Conservation (phyloP, 169 alveolate genomes). For the Plasmodium cynomolgi region DNA sequence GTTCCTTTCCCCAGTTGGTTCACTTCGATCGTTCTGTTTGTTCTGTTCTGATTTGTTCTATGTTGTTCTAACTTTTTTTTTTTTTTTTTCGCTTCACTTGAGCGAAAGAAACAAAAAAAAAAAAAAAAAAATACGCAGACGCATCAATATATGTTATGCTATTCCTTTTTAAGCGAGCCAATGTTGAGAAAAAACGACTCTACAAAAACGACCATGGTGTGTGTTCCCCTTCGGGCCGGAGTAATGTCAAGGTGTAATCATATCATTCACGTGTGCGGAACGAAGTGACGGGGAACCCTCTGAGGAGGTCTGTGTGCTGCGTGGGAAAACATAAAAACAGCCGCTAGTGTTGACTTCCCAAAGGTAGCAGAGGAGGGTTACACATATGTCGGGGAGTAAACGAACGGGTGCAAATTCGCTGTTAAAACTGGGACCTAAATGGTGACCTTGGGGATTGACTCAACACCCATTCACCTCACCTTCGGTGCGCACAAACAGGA, state of each 20-base stretch:
- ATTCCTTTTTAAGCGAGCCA: neutral
- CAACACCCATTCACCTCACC: neutral
- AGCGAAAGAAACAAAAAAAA: neutral
- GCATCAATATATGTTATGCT: neutral
- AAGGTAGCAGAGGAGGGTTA: neutral
- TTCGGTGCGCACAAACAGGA: neutral
- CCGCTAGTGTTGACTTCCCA: neutral
- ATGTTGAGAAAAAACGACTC: neutral
- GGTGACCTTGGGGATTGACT: neutral
- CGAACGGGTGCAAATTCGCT: neutral
- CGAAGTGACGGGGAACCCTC: neutral
- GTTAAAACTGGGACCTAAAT: neutral
- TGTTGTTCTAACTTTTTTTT: neutral
- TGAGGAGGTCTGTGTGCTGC: neutral
- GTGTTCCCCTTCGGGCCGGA: neutral
- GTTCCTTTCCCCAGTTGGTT: neutral
- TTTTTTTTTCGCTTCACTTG: neutral
- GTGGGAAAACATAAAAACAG: neutral
- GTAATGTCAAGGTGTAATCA: neutral
- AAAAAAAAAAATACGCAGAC: neutral
- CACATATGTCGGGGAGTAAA: neutral
- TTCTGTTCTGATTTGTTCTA: neutral
- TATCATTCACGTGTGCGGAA: neutral
- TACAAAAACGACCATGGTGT: neutral
- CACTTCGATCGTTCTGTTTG: neutral